Conservation (phyloP, 2,329 filamentous ascomycete species). For the Hypomyces perniciosus region DNA sequence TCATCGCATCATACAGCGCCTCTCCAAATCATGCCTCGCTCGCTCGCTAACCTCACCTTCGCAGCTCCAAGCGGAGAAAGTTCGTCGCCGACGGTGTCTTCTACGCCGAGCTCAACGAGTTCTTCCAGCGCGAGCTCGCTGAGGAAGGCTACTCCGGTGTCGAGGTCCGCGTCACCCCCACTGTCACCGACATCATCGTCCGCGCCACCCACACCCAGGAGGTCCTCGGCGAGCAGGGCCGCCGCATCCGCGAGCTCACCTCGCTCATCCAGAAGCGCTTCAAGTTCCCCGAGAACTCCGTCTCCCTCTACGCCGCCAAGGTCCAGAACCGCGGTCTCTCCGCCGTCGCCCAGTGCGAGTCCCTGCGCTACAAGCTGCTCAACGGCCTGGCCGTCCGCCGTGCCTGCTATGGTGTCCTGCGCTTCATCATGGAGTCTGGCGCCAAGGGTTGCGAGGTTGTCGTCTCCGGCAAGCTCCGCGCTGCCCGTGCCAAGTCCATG, state of each 20-base stretch:
- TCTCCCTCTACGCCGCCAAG: constrained; percentile 99
- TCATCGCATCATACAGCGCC: not conserved
- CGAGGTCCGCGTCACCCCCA: constrained; percentile 99
- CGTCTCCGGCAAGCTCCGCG: constrained; percentile 97
- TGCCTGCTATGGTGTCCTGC: constrained; percentile 99
- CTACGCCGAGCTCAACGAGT: constrained; percentile 99
- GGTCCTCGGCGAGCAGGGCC: constrained; percentile 99
- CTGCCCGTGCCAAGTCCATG: constrained; percentile 99
- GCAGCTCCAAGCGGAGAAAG: constrained; percentile 87
- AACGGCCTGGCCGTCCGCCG: constrained; percentile 98
- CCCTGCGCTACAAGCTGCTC: constrained; percentile 99
- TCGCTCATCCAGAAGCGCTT: constrained; percentile 99
- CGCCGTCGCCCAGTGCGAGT: constrained; percentile 99
- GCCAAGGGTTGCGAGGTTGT: constrained; percentile 99
- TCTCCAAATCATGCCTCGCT: not conserved
- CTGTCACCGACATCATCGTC: constrained; percentile 99
- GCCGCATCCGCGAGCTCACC: constrained; percentile 99
- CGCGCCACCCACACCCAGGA: constrained; percentile 99
- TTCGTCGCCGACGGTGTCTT: constrained; percentile 98
- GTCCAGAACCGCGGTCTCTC: constrained; percentile 99
- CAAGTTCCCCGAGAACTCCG: constrained; percentile 99
- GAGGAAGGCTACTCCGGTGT: constrained; percentile 99
- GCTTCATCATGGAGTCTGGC: constrained; percentile 99
- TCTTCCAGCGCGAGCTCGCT: constrained; percentile 99
- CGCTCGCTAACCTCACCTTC: constrained; percentile 10